Conservation (phyloP, 2,329 filamentous ascomycete species). For the Teratosphaeria zuluensis region DNA sequence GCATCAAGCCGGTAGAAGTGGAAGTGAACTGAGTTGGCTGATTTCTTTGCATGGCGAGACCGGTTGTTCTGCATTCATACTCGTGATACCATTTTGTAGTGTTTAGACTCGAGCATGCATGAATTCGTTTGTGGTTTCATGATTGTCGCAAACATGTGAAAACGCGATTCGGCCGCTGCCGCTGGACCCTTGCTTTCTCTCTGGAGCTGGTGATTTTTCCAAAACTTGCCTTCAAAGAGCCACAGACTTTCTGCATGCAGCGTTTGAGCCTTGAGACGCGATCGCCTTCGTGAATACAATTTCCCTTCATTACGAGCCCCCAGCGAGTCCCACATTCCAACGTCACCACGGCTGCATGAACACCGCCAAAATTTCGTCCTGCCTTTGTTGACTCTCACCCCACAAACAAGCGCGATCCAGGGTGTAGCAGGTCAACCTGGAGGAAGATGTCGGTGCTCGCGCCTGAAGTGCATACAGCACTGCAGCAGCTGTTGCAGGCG, state of each 20-base stretch:
- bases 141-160: background rate
- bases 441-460: constrained; percentile 59
- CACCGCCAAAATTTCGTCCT: background rate
- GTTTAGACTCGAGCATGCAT: background rate
- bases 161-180: background rate
- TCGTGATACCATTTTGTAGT: background rate
- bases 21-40: background rate
- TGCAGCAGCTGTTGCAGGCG: constrained; percentile 76
- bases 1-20: constrained; percentile 13
- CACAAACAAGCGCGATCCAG: background rate
- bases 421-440: background rate
- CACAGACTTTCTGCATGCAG: background rate
- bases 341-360: background rate
- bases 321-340: background rate
- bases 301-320: background rate
- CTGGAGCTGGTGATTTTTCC: background rate
- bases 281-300: background rate
- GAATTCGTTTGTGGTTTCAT: background rate
- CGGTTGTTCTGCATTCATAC: background rate
- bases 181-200: background rate
- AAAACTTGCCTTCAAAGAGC: background rate
- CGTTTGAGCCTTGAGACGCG: background rate
- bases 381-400: background rate
- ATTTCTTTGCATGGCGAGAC: background rate
- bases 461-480: constrained; percentile 71